Conservation (phyloP, 257 asterid genomes). For the Avicennia marina region DNA sequence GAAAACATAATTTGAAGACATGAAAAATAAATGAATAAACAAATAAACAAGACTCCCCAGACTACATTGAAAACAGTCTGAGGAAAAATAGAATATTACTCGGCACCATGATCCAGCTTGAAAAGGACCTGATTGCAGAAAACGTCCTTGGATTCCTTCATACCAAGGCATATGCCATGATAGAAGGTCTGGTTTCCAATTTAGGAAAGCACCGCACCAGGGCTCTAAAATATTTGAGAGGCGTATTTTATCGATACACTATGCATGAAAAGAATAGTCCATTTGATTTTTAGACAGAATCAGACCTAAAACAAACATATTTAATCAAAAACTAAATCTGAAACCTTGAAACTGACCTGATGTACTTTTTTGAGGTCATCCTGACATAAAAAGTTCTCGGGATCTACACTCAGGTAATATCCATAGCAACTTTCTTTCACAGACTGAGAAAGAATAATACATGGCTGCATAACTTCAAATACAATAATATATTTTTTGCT, state of each 20-base stretch:
- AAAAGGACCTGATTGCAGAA: neutral
- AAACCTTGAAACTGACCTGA: conserved; percentile 3
- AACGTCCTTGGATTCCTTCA: neutral
- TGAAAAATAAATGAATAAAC: neutral
- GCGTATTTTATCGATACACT: conserved; percentile 11
- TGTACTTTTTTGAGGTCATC: neutral
- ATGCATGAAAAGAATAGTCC: neutral
- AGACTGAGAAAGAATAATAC: neutral
- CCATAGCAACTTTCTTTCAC: conserved; percentile 10
- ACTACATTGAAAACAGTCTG: neutral
- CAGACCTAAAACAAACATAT: neutral
- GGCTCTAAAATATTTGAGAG: neutral
- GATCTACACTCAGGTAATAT: conserved; percentile 3
- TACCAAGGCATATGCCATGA: neutral
- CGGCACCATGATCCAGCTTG: conserved; percentile 5
- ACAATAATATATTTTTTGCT: too few relatives aligned
- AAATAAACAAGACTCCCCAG: too few relatives aligned
- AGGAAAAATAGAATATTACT: neutral
- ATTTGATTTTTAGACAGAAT: too few relatives aligned
- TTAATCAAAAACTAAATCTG: too few relatives aligned
- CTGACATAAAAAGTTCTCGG: neutral
- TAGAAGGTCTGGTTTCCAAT: neutral
- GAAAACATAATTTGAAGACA: neutral
- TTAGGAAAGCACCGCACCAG: neutral
- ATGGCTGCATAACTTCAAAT: neutral